Evolutionary conservation across 1,139 yeast genomes (phyloP).

Genomic region (Yarrowia galli): DNA sequence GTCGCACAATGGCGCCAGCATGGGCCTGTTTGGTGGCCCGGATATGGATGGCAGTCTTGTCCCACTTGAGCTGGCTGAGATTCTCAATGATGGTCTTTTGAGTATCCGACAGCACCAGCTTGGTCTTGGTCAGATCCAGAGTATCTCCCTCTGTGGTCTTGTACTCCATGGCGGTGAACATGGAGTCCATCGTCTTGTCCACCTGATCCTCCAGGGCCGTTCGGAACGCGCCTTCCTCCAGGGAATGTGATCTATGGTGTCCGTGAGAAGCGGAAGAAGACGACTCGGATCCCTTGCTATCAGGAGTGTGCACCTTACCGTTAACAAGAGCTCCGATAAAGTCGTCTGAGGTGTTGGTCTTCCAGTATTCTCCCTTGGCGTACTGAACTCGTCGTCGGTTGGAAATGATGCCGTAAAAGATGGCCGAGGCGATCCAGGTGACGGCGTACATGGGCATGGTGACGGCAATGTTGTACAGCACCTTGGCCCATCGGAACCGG

Average conservation of each 20-base stretch:
- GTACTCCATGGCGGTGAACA: constrained; percentile 47
- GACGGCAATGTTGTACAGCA: constrained; percentile 29
- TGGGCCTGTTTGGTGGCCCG: constrained; percentile 72
- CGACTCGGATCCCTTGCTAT: not conserved
- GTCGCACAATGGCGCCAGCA: constrained; percentile 80
- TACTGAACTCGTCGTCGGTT: constrained; percentile 33
- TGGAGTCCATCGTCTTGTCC: constrained; percentile 58
- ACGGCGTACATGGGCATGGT: constrained; percentile 36
- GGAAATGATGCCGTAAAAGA: constrained; percentile 32
- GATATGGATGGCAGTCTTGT: constrained; percentile 73
- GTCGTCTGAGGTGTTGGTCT: constrained; percentile 32
- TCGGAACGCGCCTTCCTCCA: constrained; percentile 43
- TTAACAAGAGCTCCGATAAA: constrained; percentile 41
- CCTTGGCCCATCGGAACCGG: constrained; percentile 39
- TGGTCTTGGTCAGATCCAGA: constrained; percentile 41
- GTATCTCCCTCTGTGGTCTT: constrained; percentile 13
- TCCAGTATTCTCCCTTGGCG: constrained; percentile 33
- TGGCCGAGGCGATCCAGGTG: constrained; percentile 35
- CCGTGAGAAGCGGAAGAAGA: constrained; percentile 36
- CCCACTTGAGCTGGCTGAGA: constrained; percentile 69
- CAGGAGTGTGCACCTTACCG: constrained; percentile 43
- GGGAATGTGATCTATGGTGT: constrained; percentile 40
- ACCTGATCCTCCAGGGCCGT: constrained; percentile 57
- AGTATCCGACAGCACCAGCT: constrained; percentile 42
- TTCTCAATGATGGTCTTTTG: constrained; percentile 64